phyloP scores from a whole-genome alignment of 75 land plant species.

The Picea sitchensis region DNA sequence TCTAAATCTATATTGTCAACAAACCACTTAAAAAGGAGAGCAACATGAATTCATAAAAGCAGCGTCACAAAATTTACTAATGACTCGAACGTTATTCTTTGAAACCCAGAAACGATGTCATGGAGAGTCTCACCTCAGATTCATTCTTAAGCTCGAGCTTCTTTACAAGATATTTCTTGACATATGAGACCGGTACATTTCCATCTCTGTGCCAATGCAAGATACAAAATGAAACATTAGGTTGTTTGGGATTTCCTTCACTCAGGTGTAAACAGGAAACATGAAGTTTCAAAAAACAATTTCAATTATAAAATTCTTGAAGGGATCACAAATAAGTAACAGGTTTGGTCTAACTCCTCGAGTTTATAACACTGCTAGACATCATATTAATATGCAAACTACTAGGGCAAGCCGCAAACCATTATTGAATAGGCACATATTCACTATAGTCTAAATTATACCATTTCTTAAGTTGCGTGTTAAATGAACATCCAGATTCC shows the following conservation, averaged over 20 bases:
- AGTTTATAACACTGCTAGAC: no score
- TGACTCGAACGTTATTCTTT: background rate
- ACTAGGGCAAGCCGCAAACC: background rate
- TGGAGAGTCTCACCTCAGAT: constrained; percentile 48
- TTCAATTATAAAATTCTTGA: background rate
- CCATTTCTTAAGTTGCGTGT: background rate
- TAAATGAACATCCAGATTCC: background rate
- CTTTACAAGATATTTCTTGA: constrained; percentile 80
- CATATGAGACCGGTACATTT: constrained; percentile 68
- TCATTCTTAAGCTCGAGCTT: constrained; percentile 78
- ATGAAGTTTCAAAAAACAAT: background rate
- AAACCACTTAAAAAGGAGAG: background rate
- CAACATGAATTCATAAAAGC: background rate
- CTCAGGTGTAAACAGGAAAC: background rate
- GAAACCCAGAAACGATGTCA: background rate
- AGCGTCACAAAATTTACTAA: background rate
- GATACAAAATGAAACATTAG: background rate
- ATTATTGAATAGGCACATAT: background rate
- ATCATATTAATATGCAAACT: no score
- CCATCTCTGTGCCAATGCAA: constrained; percentile 61
- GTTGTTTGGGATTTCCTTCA: background rate
- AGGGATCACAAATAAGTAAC: no score
- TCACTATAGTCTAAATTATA: background rate
- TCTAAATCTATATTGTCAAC: no score
- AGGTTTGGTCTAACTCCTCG: no score